phyloP scores from a whole-genome alignment of 345 rosid species.

The Anacardium occidentale region DNA sequence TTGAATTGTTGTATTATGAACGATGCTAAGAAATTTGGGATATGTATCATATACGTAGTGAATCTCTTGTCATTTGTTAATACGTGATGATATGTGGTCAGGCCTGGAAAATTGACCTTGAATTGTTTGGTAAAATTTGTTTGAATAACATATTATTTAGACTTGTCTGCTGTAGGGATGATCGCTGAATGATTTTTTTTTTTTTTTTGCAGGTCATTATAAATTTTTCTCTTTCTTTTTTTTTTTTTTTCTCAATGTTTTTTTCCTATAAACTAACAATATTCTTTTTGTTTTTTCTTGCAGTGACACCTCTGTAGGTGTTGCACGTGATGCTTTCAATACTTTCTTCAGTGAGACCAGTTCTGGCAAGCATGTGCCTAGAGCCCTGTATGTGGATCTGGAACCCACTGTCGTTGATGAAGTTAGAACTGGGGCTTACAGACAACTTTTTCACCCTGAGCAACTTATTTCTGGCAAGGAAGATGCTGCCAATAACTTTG shows the following conservation, averaged over 20 bases:
- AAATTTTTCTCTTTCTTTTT: not conserved
- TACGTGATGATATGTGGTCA: too few relatives aligned
- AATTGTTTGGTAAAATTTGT: too few relatives aligned
- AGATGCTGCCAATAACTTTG: conserved; percentile 91
- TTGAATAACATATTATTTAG: too few relatives aligned
- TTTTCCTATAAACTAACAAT: not conserved
- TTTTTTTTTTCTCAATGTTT: not conserved
- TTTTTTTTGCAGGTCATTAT: too few relatives aligned
- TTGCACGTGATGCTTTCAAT: conserved; percentile 71
- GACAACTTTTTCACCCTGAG: conserved; percentile 91
- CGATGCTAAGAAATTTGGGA: not conserved
- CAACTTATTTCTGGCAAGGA: conserved; percentile 93
- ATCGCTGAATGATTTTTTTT: not conserved
- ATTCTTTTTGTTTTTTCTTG: conserved; percentile 14
- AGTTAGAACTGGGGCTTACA: conserved; percentile 65
- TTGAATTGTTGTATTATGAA: not conserved
- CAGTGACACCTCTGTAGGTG: conserved; percentile 65
- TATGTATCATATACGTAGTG: too few relatives aligned
- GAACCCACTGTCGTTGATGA: conserved; percentile 91
- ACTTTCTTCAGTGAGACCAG: conserved; percentile 96
- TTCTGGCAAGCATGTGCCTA: conserved; percentile 84
- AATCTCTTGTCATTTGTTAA: too few relatives aligned
- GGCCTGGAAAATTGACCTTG: too few relatives aligned
- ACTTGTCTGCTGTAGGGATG: too few relatives aligned
- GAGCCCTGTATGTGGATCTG: conserved; percentile 77